Evolutionary conservation across 345 rosid species (phyloP), one percentile per base, ranked within the genome.

Genomic region (Gossypium sturtianum): DNA sequence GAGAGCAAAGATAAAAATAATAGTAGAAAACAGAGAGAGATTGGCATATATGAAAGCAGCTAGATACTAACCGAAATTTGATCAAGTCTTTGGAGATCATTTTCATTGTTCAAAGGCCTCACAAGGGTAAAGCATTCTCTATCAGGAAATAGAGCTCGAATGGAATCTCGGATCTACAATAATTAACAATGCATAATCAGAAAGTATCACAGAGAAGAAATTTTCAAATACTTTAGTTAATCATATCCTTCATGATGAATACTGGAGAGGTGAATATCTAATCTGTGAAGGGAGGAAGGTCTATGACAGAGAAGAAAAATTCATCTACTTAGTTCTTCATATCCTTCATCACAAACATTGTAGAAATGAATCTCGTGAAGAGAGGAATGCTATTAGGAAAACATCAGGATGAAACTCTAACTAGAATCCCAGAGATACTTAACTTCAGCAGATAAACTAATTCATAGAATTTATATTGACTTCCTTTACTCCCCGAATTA

Each of bases 41-140:
- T 58, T 7, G 9, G 76, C 22, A 49, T 34, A 49, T 17, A 54
- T 62, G n/a, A 70, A 70, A 58, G 19, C 22, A 27, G 22, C 43
- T 66, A 23, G 27, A 27, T 70, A 84, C 99, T 89, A 48, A 96
- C 98, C 76, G 86, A 62, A 38, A 93, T 88, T 80, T 91, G 99
- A 84, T 93, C 98, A 45, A 96, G 87, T 58, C 87, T 86, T 80
- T 89, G 97, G 71, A 96, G 99, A 59, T 96, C 98, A 78, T 82
- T 85, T 82, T 93, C 98, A 81, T 86, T 81, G 81, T 87, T 91
- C 83, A 93, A 77, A 76, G 99, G 99, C 84, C 99, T 84, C 78
- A 89, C 97, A 34, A 96, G 97, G 65, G 98, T 63, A 76, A 85
- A 91, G 77, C 99, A 96, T 78, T 96, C 99, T 82, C 98, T 87